A percentile compares a stretch with the other conserved stretches of the same genome.
Conservation (phyloP, 169 alveolate genomes). For the Plasmodium adleri region DNA sequence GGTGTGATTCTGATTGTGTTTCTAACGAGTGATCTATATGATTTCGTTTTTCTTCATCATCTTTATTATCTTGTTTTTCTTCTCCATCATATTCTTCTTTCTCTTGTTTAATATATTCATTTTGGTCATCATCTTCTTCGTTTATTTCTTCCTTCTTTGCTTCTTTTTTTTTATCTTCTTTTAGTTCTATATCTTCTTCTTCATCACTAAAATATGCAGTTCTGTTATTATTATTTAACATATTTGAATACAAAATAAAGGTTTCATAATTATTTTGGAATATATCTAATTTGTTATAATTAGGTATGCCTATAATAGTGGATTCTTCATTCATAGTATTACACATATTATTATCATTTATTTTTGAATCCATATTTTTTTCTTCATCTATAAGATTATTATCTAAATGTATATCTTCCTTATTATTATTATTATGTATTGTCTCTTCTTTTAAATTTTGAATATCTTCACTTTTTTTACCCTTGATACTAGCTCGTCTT, state of each 20-base stretch:
- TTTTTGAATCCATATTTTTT: background rate
- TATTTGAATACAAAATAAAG: background rate
- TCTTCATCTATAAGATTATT: background rate
- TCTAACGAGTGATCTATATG: background rate
- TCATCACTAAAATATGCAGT: background rate
- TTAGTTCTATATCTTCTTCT: background rate
- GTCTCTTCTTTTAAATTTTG: background rate
- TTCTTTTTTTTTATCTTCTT: background rate
- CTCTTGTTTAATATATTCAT: background rate
- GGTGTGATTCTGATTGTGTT: background rate
- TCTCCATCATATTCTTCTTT: background rate
- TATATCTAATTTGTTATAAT: constrained; percentile 5
- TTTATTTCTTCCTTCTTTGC: background rate
- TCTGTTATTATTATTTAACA: background rate
- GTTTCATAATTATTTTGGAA: background rate
- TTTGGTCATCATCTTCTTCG: background rate
- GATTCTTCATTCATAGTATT: background rate
- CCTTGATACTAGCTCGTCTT: background rate
- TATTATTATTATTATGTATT: background rate
- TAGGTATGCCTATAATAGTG: background rate
- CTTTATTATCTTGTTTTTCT: background rate
- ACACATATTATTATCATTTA: background rate
- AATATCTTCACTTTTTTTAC: background rate
- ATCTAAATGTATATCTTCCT: background rate
- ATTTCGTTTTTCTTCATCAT: background rate